A percentile compares a stretch with the other conserved stretches of the same genome.
Conservation (phyloP, 106 monocot species). For the Phalaenopsis equestris region DNA sequence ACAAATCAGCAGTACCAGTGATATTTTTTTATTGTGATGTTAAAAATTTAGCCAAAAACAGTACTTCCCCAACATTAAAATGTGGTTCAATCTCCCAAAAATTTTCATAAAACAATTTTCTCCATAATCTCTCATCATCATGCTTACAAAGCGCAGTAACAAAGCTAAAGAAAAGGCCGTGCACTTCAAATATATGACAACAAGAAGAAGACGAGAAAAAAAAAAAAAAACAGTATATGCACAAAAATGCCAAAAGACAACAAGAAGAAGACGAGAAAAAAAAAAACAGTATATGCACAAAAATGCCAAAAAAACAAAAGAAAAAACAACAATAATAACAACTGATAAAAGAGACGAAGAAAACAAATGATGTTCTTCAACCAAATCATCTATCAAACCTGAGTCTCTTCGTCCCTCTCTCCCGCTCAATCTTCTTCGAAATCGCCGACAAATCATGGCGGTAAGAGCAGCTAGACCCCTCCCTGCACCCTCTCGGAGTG, state of each 20-base stretch:
- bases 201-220: too few relatives aligned
- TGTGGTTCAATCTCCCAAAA: neutral
- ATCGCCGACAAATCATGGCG: constrained; percentile 43
- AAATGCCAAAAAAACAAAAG: neutral
- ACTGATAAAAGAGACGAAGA: neutral
- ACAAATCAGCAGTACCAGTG: too few relatives aligned
- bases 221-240: neutral
- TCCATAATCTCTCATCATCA: neutral
- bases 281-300: constrained; percentile 4
- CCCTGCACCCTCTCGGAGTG: constrained; percentile 58
- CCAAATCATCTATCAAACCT: constrained; percentile 54
- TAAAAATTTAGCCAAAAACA: neutral
- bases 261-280: too few relatives aligned
- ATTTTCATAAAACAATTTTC: neutral
- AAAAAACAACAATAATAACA: neutral
- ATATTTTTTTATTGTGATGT: neutral
- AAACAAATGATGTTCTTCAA: constrained; percentile 17
- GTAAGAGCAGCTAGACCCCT: constrained; percentile 62
- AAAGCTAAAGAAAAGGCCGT: neutral
- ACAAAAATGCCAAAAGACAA: neutral
- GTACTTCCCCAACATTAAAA: too few relatives aligned
- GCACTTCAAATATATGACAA: neutral
- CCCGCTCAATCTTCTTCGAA: constrained; percentile 12
- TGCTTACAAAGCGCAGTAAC: neutral
- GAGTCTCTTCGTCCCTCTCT: constrained; percentile 44